Evolutionary conservation across 139 green algal genomes (phyloP).

Genomic region (Chlorella sorokiniana): DNA sequence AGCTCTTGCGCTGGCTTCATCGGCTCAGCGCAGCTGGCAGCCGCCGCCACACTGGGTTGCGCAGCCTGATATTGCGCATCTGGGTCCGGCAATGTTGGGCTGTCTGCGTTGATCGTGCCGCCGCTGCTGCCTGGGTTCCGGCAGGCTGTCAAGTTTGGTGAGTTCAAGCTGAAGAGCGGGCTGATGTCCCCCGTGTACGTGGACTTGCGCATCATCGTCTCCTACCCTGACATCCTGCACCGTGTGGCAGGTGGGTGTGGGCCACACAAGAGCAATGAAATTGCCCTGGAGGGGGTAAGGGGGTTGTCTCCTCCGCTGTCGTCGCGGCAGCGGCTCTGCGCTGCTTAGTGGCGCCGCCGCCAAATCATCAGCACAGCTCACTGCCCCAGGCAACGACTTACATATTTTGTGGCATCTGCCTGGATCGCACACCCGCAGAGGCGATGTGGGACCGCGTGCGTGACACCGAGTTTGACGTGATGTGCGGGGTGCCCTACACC

Average conservation of each 20-base stretch:
- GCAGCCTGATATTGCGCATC: too few species aligned
- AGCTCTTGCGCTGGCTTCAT: too few species aligned
- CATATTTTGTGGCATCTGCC: too few species aligned
- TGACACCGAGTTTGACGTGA: constrained; percentile 87
- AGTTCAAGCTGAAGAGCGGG: constrained; percentile 99
- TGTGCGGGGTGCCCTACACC: constrained; percentile 99
- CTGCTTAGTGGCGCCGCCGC: too few species aligned
- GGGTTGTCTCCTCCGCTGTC: too few species aligned
- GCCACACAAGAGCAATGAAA: not conserved
- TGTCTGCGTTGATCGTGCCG: too few species aligned
- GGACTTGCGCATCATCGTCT: constrained; percentile 98
- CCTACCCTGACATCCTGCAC: constrained; percentile 94
- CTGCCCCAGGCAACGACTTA: too few species aligned
- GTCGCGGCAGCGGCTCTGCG: too few species aligned
- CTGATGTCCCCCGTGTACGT: constrained; percentile 97
- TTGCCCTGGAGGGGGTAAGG: not conserved
- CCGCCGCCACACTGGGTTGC: too few species aligned
- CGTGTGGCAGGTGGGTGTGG: constrained; percentile 52
- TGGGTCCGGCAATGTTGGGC: not conserved
- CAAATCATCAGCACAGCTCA: too few species aligned
- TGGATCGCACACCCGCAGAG: constrained; percentile 40
- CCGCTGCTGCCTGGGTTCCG: too few species aligned
- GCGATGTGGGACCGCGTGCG: constrained; percentile 86
- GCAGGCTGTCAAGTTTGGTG: constrained; percentile 98
- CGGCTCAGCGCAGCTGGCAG: too few species aligned